Evolutionary conservation across 1,139 yeast genomes (phyloP), one percentile per base, ranked within the genome.

Genomic region (Taphrina communis): DNA sequence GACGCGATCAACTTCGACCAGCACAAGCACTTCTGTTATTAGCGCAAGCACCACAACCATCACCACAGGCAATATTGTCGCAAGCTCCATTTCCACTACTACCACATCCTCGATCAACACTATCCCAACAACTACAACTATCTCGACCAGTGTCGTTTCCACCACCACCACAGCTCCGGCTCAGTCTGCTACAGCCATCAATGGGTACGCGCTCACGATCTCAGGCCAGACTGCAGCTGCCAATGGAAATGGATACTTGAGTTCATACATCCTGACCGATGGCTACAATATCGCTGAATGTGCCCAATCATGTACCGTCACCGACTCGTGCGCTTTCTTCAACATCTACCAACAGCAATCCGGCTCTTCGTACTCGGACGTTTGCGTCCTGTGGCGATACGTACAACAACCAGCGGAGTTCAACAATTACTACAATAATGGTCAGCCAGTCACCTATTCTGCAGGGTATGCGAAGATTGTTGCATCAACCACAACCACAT

Each of bases 311-410:
- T 57, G 61, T 57, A 41, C 48, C n/a, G 48, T 51, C 14, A 42
- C 31, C 36, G n/a, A 25, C 8, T 46, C 31, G 25, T 57, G 61
- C 25, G 38, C 25, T n/a, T 57, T 41, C 61, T 57, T 57, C 51
- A 57, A 57, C 51, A 42, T 42, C 36, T 57, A 57, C 61, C 58
- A 53, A 21, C 42, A 53, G n/a, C n/a, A 46, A 9, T 46, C 39
- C 51, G 53, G 53, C n/a, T 21, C 53, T 8, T 17, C 53, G 14
- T 50, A 19, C 53, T 25, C 31, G 1, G 53, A 50, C 36, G 53
- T 50, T 7, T 57, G 61, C 25, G 61, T 42, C 25, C 61, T 57
- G 1, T 57, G 51, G 51, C 31, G 7, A 14, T 42, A 19, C 25
- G 51, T 41, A 36, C 38, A 41, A 12, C 21, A 50, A 17, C 17